Base-by-base conservation (phyloP, 306 rosid species). In the Clitoria ternatea region DNA sequence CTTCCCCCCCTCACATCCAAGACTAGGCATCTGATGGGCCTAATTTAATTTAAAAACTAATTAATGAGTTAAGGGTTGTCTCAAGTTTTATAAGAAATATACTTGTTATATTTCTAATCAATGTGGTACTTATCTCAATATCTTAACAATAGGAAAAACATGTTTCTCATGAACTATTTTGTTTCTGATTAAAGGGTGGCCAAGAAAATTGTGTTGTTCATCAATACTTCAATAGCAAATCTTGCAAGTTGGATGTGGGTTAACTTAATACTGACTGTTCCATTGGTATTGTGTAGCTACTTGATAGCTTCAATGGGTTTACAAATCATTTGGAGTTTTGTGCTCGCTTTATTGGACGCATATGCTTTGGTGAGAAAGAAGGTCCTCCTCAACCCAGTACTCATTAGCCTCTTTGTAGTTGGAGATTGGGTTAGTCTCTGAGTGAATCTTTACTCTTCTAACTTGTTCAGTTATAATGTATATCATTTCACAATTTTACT, bases 381-480 rank as follows among this genome's bases (percentile, higher is more conserved):
- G 81, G 82, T 71, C 77, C 79, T 90, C 68, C 96, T 74, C 69
- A 90, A 79, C 55, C 88, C 86, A 22, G 75, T 85, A 52, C 66
- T 88, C n/a, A 79, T 92, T 75, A 85, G 90, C 86, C 96, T 89
- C 82, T 89, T 81, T 19, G 87, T 80, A 7, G 89, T 92, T 67
- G 96, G 96, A 83, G 96, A 92, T 69, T 90, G 98, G 98, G 98
- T 92, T 63, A 83, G 96, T 50, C 80, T 80, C 77, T 64, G 7
- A 22, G 24, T 27, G 6, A 70, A 61, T 62, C 54, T 67, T 11
- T 57, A 62, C 65, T 27, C 30, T 60, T 59, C 44, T 29, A 74
- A 35, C 13, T 60, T 47, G 19, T 53, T 10, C 3, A 26, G 54
- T 39, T 52, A 13, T 20, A 47, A 49, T 8, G 22, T 32, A 30